Evolutionary conservation across 225 moss, liverwort and hornwort species (phyloP).

Genomic region (Takakia lepidozioides): DNA sequence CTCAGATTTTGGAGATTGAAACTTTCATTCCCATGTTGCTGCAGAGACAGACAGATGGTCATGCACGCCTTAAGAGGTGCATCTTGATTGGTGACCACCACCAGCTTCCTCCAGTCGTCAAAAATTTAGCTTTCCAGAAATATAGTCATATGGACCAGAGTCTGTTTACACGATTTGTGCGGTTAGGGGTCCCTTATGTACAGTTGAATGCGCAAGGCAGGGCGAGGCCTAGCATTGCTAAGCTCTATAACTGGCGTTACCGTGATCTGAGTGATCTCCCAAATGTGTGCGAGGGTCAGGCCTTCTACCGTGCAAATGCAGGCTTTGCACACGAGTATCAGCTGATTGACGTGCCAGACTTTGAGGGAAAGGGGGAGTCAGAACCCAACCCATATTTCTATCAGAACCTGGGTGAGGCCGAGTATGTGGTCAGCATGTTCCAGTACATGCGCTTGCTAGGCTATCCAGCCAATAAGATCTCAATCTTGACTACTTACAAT

Average conservation of each 20-base stretch:
- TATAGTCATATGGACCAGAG: constrained; percentile 99
- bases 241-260: constrained; percentile 98
- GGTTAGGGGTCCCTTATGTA: constrained; percentile 88
- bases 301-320: constrained; percentile 73
- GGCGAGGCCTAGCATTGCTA: constrained; percentile 89
- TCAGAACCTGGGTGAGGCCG: constrained; percentile 97
- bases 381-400: constrained; percentile 93
- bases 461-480: constrained; percentile 87
- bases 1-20: constrained; percentile 96
- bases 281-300: constrained; percentile 60
- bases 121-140: constrained; percentile 95
- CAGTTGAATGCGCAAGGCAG: constrained; percentile 98
- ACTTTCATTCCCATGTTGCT: constrained; percentile 96
- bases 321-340: constrained; percentile 90
- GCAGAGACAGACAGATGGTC: constrained; percentile 92
- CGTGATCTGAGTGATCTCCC: constrained; percentile 82
- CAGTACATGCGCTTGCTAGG: constrained; percentile 95
- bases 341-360: constrained; percentile 91
- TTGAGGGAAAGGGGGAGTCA: constrained; percentile 77
- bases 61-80: constrained; percentile 86
- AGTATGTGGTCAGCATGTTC: constrained; percentile 93
- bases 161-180: constrained; percentile 92
- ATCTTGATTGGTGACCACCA: constrained; percentile 98
- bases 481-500: constrained; percentile 92
- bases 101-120: constrained; percentile 97